Evolutionary conservation across 495 filamentous ascomycete genomes (phyloP), one percentile per base, ranked within the genome.

Genomic region (Peziza echinospora): DNA sequence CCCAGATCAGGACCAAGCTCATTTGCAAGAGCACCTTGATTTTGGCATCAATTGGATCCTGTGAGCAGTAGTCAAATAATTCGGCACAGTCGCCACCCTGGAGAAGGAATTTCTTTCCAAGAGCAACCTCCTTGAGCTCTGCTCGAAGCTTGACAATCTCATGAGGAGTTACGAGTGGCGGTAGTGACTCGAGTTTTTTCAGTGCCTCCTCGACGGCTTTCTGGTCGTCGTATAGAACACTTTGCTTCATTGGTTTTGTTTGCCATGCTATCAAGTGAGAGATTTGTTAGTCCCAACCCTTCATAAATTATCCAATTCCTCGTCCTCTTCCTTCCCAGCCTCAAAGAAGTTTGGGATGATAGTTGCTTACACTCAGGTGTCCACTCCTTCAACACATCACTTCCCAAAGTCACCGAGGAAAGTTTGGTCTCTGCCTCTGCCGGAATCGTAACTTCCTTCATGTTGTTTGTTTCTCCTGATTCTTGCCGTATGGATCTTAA

Each of bases 61-160:
- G 77, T 55, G 84, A 76, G 62, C 89, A 97, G 70, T 97, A 97
- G 63, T 87, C 82, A 56, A 97, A 97, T 5, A 97, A 68, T 66
- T 97, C 89, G 5, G 89, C 89, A 57, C 89, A 97, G 64, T 97
- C 89, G 45, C 85, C 89, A 45, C 89, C 89, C 66, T 97, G 89
- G 10, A 97, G 72, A 9, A 97, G 73, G 59, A 97, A 94, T 10
- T 87, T 83, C 47, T 93, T 84, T 30, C 89, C 89, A 24, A 84
- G 68, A 2, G 89, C 89, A 2, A 91, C 89, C 64, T 94, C 84
- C 39, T 71, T 70, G 23, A 97, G 66, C 50, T 66, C 75, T 16
- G 73, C 68, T 49, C 84, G 82, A 43, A 97, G 71, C 51, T 75
- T 79, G 28, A 70, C 62, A 53, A 97, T 92, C 71, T 86, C 85